These are phyloP conservation scores for Yamadazyma mexicana DNA, from an alignment of 1,139 yeast genomes.

Conservation along the genomic window DNA sequence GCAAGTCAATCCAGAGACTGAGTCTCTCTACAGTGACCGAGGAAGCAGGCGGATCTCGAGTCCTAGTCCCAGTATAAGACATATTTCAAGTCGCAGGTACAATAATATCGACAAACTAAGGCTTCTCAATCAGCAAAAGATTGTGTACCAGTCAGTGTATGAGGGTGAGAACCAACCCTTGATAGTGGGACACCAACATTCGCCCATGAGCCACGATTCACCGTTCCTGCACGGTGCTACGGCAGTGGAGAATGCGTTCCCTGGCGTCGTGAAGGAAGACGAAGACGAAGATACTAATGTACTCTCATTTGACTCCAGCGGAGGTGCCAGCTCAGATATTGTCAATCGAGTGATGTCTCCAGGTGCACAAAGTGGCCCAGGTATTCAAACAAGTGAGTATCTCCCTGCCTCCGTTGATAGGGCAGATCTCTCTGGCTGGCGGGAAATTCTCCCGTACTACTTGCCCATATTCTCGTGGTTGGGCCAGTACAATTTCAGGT, in stretches of 20 bases:
- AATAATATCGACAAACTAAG: slow-evolving; percentile 16
- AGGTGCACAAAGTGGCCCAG: neutral
- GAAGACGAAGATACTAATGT: neutral
- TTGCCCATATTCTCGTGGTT: slow-evolving; percentile 84
- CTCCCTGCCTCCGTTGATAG: slow-evolving; percentile 22
- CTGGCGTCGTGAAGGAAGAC: neutral
- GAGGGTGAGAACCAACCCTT: slow-evolving; percentile 18
- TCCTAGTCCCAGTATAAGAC: slow-evolving; percentile 35
- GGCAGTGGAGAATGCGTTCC: neutral
- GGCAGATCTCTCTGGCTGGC: slow-evolving; percentile 27
- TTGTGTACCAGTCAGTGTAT: slow-evolving; percentile 17
- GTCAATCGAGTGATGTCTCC: neutral
- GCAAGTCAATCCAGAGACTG: neutral
- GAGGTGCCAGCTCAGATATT: neutral
- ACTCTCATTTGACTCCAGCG: neutral
- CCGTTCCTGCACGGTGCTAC: neutral
- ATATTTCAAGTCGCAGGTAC: slow-evolving; percentile 33
- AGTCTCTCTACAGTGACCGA: slow-evolving; percentile 1
- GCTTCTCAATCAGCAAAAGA: slow-evolving; percentile 7
- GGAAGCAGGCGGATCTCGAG: slow-evolving; percentile 19
- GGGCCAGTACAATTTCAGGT: slow-evolving; percentile 52
- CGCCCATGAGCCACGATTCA: neutral
- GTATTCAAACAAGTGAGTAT: too few species aligned
- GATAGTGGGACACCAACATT: slow-evolving; percentile 7
- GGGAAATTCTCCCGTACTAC: slow-evolving; percentile 58